Percentiles rank a stretch among this genome's conserved stretches.
These are phyloP conservation scores for Dipsacomyces acuminosporus DNA, from an alignment of 371 early-diverging fungal genomes.

Conservation along the genomic window DNA sequence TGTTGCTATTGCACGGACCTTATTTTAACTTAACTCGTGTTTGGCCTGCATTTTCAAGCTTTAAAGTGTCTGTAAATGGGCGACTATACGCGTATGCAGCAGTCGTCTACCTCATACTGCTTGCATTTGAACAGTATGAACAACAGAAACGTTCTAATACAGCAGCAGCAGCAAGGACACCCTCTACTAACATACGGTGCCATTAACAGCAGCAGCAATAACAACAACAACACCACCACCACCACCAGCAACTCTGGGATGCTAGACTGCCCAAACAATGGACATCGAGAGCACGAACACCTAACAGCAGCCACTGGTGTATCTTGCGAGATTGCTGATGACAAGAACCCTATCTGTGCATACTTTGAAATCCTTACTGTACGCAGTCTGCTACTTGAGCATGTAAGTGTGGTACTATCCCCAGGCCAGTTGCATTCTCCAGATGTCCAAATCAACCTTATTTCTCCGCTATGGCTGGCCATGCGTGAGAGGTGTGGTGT, in stretches of 20 bases:
- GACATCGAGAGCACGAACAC: too few relatives aligned
- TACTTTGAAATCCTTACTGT: constrained; percentile 25
- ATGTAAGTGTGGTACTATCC: constrained; percentile 30
- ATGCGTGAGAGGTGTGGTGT: constrained; percentile 29
- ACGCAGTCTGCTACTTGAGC: constrained; percentile 28
- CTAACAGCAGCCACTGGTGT: too few relatives aligned
- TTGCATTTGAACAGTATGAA: background rate
- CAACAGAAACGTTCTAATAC: background rate
- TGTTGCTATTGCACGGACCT: too few relatives aligned
- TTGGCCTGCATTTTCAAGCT: too few relatives aligned
- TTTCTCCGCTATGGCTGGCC: constrained; percentile 31
- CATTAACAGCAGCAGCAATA: background rate
- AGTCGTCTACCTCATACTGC: background rate
- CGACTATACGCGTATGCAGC: constrained; percentile 4
- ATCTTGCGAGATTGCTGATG: constrained; percentile 18
- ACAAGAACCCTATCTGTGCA: constrained; percentile 27
- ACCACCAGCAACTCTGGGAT: too few relatives aligned
- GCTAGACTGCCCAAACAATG: too few relatives aligned
- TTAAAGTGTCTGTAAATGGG: too few relatives aligned
- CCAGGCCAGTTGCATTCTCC: constrained; percentile 35
- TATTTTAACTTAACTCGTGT: too few relatives aligned
- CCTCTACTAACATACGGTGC: background rate
- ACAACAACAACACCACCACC: background rate
- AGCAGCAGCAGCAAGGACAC: background rate
- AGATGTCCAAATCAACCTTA: constrained; percentile 35